phyloP scores from a whole-genome alignment of 805 yeast species.

The Yamadazyma endophytica region DNA sequence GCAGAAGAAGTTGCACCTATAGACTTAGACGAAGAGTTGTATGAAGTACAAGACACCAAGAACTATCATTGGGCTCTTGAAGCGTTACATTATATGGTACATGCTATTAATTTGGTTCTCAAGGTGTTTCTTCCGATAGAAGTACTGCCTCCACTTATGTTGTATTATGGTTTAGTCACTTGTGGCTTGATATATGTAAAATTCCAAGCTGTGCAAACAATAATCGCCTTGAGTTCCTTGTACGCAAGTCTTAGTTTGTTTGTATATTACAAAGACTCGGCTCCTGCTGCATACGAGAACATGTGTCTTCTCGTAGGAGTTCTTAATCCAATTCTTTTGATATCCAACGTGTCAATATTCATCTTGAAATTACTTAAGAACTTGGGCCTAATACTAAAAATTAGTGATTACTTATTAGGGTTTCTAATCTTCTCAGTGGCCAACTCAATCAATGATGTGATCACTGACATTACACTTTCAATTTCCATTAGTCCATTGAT shows the following conservation, averaged over 20 bases:
- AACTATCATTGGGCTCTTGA: not conserved
- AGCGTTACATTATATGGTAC: constrained; percentile 3
- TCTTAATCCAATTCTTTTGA: constrained; percentile 19
- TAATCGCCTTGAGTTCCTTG: too few species aligned
- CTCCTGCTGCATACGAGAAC: constrained; percentile 1
- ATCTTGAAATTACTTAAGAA: constrained; percentile 35
- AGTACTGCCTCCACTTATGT: too few species aligned
- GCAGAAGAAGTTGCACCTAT: constrained; percentile 8
- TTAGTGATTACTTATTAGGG: constrained; percentile 48
- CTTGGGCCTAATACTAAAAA: constrained; percentile 38
- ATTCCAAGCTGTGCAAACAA: too few species aligned
- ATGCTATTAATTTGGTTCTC: constrained; percentile 6
- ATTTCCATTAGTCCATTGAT: constrained; percentile 30
- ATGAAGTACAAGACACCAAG: not conserved
- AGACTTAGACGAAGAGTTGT: constrained; percentile 11
- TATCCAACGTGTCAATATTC: constrained; percentile 21
- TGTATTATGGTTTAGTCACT: too few species aligned
- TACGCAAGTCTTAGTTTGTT: too few species aligned
- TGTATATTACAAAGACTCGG: constrained; percentile 1
- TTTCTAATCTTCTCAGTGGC: constrained; percentile 45
- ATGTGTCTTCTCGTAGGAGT: too few species aligned
- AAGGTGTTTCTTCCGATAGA: constrained; percentile 4
- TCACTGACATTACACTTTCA: constrained; percentile 47
- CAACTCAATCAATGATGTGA: constrained; percentile 49
- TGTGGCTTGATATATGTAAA: too few species aligned